Conservation (phyloP, 495 filamentous ascomycete species). For the Eremomyces bilateralis region DNA sequence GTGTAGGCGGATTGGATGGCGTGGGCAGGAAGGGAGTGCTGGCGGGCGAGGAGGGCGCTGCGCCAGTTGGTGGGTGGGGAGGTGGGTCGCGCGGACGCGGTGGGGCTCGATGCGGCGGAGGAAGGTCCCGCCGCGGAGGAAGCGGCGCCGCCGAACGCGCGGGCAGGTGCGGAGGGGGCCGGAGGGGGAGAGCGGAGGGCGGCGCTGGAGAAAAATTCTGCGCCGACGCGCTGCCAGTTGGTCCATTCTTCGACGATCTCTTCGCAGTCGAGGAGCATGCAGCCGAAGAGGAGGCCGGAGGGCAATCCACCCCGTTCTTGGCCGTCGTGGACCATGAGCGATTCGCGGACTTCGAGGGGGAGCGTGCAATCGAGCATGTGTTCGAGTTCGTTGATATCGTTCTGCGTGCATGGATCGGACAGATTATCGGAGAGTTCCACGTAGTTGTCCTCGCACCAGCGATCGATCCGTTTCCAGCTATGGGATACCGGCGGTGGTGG, state of each 20-base stretch:
- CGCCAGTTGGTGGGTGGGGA: too few species aligned
- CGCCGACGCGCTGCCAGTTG: constrained; percentile 85
- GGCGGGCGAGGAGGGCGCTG: constrained; percentile 61
- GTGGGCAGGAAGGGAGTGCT: constrained; percentile 71
- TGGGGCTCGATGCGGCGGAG: constrained; percentile 8
- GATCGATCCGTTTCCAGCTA: constrained; percentile 85
- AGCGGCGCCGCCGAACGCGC: constrained; percentile 45
- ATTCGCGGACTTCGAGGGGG: constrained; percentile 84
- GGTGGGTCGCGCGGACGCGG: constrained; percentile 24
- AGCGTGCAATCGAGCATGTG: constrained; percentile 89
- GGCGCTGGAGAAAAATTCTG: constrained; percentile 51
- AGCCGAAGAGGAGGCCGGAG: constrained; percentile 79
- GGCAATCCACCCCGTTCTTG: constrained; percentile 85
- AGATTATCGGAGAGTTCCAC: constrained; percentile 86
- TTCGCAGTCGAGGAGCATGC: constrained; percentile 93
- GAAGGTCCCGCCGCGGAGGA: constrained; percentile 24
- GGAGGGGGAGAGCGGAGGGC: constrained; percentile 5
- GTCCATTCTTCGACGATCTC: constrained; percentile 97
- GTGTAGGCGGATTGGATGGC: constrained; percentile 85
- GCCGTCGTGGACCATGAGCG: constrained; percentile 74
- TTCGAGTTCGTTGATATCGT: constrained; percentile 93
- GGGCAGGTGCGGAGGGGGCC: constrained; percentile 24
- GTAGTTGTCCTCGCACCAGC: constrained; percentile 87
- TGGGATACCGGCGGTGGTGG: constrained; percentile 71
- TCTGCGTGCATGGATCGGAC: constrained; percentile 71